Evolutionary conservation across 2,329 filamentous ascomycete genomes (phyloP).

Genomic region (Colletotrichum salicis): DNA sequence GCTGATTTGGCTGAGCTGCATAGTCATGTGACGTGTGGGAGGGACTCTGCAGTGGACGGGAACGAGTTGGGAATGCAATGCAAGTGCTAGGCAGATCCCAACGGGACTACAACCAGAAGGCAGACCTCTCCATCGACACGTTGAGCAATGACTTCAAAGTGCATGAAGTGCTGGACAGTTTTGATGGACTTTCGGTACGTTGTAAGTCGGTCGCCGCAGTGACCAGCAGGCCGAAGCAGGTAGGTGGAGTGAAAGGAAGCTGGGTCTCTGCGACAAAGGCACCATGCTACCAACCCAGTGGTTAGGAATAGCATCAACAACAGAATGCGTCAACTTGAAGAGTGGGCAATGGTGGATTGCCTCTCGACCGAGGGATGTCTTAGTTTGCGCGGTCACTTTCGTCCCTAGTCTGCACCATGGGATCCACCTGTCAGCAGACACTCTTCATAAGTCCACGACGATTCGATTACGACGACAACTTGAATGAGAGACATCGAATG

Average conservation of each 20-base stretch:
- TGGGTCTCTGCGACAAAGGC: not conserved
- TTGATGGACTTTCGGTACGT: not conserved
- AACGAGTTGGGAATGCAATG: conserved; percentile 8
- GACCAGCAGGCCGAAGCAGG: not conserved
- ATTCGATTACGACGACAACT: not conserved
- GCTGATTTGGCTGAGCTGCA: conserved; percentile 7
- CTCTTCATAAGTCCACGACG: not conserved
- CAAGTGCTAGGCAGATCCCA: not conserved
- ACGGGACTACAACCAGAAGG: not conserved
- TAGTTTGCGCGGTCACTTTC: not conserved
- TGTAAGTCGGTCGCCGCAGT: not conserved
- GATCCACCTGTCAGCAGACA: not conserved
- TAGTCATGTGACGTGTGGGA: conserved; percentile 22
- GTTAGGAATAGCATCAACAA: conserved; percentile 20
- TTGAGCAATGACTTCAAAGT: not conserved
- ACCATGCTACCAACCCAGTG: not conserved
- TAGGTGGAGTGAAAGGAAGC: not conserved
- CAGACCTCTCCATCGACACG: no score
- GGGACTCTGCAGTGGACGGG: not conserved
- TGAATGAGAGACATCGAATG: not conserved
- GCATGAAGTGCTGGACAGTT: not conserved
- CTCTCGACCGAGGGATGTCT: not conserved
- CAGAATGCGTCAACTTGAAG: not conserved
- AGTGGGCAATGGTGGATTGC: not conserved
- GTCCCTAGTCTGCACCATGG: not conserved